Evolutionary conservation across 208 protist genomes (phyloP).

Genomic region (Lotmaria passim): DNA sequence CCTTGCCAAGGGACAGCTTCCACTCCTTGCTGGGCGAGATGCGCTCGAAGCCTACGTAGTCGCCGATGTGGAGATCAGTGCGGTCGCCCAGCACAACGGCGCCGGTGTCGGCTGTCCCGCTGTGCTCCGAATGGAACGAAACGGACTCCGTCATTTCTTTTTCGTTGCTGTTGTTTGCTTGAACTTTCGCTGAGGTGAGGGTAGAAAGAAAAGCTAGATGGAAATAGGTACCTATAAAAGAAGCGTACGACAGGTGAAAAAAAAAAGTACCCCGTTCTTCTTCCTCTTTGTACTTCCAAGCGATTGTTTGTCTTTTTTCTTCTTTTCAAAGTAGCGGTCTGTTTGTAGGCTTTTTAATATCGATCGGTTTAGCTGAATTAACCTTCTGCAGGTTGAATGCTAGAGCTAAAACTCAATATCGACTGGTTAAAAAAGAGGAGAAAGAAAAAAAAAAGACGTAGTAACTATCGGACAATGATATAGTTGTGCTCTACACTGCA

Average conservation of each 20-base stretch:
- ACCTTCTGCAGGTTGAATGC: too few relatives aligned
- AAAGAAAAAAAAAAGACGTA: conserved; percentile 14
- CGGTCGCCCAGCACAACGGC: conserved; percentile 22
- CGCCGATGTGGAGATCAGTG: conserved; percentile 59
- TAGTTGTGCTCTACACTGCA: conserved; percentile 4
- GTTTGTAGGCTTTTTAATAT: too few relatives aligned
- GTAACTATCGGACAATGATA: background rate
- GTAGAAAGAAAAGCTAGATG: too few relatives aligned
- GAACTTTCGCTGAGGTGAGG: background rate
- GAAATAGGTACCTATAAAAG: background rate
- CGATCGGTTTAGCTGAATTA: too few relatives aligned
- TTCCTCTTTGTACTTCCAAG: too few relatives aligned
- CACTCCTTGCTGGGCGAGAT: conserved; percentile 56
- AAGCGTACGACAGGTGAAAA: background rate
- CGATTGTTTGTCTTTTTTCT: too few relatives aligned
- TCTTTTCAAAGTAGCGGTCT: too few relatives aligned
- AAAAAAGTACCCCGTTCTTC: too few relatives aligned
- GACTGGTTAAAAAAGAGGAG: too few relatives aligned
- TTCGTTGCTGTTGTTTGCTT: conserved; percentile 1
- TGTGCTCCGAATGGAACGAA: conserved; percentile 13
- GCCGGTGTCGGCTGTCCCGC: conserved; percentile 4
- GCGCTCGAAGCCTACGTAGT: conserved; percentile 80
- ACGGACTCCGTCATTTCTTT: conserved; percentile 16
- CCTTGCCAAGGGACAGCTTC: conserved; percentile 63
- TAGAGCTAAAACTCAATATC: too few relatives aligned